phyloP scores from a whole-genome alignment of 2,329 filamentous ascomycete species.

The Colletotrichum theobromicola region DNA sequence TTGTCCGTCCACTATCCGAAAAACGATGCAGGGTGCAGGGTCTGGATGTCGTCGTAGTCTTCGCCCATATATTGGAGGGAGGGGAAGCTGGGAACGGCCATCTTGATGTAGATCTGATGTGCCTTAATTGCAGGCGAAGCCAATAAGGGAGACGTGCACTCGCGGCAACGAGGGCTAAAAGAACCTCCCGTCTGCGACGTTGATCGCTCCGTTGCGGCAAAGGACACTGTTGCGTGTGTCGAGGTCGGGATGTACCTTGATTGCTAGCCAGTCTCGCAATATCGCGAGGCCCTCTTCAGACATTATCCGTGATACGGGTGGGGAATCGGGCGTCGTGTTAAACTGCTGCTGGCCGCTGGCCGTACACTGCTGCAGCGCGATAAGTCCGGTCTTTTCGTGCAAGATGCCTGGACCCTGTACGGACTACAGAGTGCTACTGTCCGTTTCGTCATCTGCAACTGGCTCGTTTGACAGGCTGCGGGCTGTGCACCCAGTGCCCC shows the following conservation, averaged over 20 bases:
- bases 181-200: conserved; percentile 9
- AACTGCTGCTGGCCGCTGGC: conserved; percentile 14
- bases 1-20: background rate
- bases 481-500: conserved; percentile 14
- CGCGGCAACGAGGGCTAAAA: conserved; percentile 16
- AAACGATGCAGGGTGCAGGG: conserved; percentile 4
- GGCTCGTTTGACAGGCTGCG: conserved; percentile 13
- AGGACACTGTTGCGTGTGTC: background rate
- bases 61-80: background rate
- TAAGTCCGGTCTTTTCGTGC: background rate
- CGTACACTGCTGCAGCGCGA: background rate
- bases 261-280: background rate
- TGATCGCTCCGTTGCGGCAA: background rate
- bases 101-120: conserved; percentile 12
- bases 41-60: background rate
- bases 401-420: conserved; percentile 15
- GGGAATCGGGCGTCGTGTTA: conserved; percentile 9
- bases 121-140: conserved; percentile 6
- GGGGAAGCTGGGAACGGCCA: conserved; percentile 1
- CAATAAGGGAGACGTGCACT: conserved; percentile 8
- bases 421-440: background rate
- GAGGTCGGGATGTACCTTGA: conserved; percentile 15
- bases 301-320: conserved; percentile 17
- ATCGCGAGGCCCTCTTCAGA: conserved; percentile 8
- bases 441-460: conserved; percentile 18